These are phyloP conservation scores for Trametes cingulata DNA, from an alignment of 768 basidiomycete genomes.

Conservation along the genomic window DNA sequence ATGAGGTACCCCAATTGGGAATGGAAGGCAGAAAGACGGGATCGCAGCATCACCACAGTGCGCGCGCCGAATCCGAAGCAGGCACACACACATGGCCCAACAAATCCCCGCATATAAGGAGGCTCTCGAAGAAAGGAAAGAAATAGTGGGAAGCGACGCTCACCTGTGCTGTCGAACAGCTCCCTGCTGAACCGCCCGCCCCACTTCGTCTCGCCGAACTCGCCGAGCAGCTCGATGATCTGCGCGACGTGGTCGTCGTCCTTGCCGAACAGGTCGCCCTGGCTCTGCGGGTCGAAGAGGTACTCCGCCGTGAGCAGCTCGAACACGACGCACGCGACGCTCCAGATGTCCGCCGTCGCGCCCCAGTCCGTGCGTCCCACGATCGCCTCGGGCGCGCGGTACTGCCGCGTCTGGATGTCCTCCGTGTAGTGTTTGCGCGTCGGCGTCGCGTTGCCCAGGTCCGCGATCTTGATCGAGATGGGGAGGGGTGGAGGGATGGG, in stretches of 20 bases:
- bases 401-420: constrained; percentile 96
- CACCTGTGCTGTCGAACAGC: constrained; percentile 75
- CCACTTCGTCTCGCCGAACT: constrained; percentile 75
- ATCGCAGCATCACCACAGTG: neutral
- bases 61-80: neutral
- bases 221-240: constrained; percentile 88
- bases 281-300: constrained; percentile 86
- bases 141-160: constrained; percentile 26
- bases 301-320: constrained; percentile 91
- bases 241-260: constrained; percentile 97
- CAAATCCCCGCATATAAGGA: constrained; percentile 4
- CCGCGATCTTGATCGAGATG: constrained; percentile 89
- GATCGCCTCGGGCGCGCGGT: constrained; percentile 93
- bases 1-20: constrained; percentile 5
- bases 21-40: neutral
- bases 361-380: constrained; percentile 87
- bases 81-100: neutral
- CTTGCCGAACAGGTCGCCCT: constrained; percentile 80
- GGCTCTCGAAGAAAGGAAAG: neutral
- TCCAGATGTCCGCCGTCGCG: constrained; percentile 86
- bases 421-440: constrained; percentile 90
- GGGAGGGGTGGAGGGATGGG: constrained; percentile 37
- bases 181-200: constrained; percentile 84
- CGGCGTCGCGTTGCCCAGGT: constrained; percentile 92
- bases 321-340: constrained; percentile 86